phyloP scores from a whole-genome alignment of 495 filamentous ascomycete genomes.

The Aspergillus cavernicola region DNA sequence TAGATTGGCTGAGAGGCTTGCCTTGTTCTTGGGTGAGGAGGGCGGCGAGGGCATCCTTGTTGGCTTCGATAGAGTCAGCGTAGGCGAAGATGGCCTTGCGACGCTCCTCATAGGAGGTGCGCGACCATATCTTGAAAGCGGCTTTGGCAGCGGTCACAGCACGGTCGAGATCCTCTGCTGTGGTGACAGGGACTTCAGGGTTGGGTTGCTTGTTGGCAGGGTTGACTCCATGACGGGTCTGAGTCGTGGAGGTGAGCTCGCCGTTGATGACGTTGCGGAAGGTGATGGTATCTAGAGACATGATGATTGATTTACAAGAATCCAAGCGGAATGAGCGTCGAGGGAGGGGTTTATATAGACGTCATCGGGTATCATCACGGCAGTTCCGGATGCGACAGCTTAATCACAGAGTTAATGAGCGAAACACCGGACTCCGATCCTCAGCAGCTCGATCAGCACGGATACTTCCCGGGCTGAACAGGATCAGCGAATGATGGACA shows the following conservation, averaged over 20 bases:
- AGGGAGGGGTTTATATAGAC: not conserved
- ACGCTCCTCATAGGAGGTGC: slow-evolving; percentile 50
- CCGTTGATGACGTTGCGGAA: slow-evolving; percentile 41
- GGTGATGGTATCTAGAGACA: not conserved
- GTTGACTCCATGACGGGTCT: slow-evolving; percentile 25
- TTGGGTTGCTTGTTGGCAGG: slow-evolving; percentile 25
- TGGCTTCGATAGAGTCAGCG: slow-evolving; percentile 41
- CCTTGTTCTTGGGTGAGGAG: slow-evolving; percentile 55
- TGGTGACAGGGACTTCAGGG: slow-evolving; percentile 52
- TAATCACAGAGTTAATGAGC: no score
- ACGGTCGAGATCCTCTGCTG: slow-evolving; percentile 50
- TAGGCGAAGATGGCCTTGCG: slow-evolving; percentile 52
- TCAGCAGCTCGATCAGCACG: no score
- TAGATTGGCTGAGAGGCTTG: slow-evolving; percentile 42
- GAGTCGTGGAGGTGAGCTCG: slow-evolving; percentile 23
- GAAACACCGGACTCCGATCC: no score
- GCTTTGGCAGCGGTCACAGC: slow-evolving; percentile 44
- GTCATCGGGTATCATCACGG: no score
- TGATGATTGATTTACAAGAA: not conserved
- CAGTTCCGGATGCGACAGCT: no score
- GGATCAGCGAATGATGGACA: no score
- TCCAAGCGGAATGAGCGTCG: not conserved
- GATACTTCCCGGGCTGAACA: no score
- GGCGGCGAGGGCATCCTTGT: slow-evolving; percentile 43
- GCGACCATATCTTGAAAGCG: slow-evolving; percentile 51